A percentile compares a stretch with the other conserved stretches of the same genome.
These are phyloP conservation scores for Phlyctochytrium bullatum DNA, from an alignment of 192 early-diverging fungal species.

Conservation along the genomic window DNA sequence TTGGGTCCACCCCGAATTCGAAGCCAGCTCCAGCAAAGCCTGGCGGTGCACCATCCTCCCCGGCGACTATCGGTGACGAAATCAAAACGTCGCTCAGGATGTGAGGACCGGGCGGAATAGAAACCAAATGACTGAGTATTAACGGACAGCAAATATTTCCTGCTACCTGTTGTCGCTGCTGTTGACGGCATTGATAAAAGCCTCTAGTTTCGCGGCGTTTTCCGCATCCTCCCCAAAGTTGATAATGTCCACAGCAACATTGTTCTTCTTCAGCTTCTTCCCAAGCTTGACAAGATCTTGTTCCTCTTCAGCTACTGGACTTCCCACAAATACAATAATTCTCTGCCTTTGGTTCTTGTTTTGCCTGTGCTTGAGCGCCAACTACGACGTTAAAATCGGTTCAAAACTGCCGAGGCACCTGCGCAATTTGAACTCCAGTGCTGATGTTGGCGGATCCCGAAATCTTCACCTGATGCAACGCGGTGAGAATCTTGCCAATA, in stretches of 20 bases:
- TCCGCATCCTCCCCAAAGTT: conserved; percentile 92
- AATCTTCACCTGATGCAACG: conserved; percentile 75
- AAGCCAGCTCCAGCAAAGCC: conserved; percentile 68
- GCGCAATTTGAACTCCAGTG: conserved; percentile 93
- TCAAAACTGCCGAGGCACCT: conserved; percentile 51
- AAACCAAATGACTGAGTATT: conserved; percentile 72
- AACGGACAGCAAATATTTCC: background rate
- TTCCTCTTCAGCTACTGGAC: conserved; percentile 79
- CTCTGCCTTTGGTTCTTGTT: conserved; percentile 95
- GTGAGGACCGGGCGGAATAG: conserved; percentile 91
- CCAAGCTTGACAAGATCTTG: conserved; percentile 78
- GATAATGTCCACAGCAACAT: conserved; percentile 89
- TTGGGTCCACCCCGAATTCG: conserved; percentile 94
- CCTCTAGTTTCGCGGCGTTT: conserved; percentile 87
- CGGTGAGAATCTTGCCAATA: conserved; percentile 85
- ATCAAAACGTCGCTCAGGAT: conserved; percentile 87
- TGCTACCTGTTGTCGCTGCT: conserved; percentile 83
- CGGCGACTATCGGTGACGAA: conserved; percentile 81
- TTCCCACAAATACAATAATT: conserved; percentile 91
- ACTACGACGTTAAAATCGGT: conserved; percentile 30
- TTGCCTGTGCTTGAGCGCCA: conserved; percentile 94
- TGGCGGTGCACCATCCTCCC: conserved; percentile 73
- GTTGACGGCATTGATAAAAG: conserved; percentile 88
- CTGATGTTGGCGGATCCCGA: conserved; percentile 73
- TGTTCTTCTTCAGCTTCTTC: conserved; percentile 99